Conservation (phyloP, 2,329 filamentous ascomycete genomes). For the Colletotrichum sp. region DNA sequence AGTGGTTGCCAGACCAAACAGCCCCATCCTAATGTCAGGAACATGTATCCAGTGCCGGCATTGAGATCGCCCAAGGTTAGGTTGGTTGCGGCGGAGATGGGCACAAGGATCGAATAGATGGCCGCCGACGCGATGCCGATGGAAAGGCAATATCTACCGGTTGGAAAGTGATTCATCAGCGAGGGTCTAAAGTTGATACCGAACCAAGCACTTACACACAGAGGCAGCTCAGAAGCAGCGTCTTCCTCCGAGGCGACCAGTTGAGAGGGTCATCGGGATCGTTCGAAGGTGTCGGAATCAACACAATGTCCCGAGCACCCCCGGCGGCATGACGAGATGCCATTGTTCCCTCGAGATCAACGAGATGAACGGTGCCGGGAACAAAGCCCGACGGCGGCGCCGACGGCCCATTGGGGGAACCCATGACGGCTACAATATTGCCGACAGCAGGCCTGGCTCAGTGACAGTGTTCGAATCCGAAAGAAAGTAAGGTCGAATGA, state of each 20-base stretch:
- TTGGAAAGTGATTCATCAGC: rapidly evolving
- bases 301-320: constrained; percentile 45
- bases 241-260: constrained; percentile 40
- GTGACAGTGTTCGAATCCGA: rapidly evolving
- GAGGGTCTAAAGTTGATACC: rapidly evolving
- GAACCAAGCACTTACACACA: constrained; percentile 28
- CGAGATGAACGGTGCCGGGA: constrained; percentile 45
- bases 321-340: constrained; percentile 34
- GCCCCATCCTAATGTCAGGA: constrained; percentile 56
- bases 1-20: constrained; percentile 57
- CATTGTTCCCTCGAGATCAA: constrained; percentile 39
- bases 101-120: constrained; percentile 32
- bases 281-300: constrained; percentile 53
- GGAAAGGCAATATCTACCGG: background rate
- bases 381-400: constrained; percentile 19
- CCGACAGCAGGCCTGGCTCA: background rate
- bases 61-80: constrained; percentile 50
- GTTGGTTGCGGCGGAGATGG: constrained; percentile 47
- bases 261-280: constrained; percentile 60
- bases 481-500: background rate
- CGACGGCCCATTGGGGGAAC: background rate
- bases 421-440: background rate
- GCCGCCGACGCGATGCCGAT: constrained; percentile 31
- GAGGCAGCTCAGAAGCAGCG: constrained; percentile 29
- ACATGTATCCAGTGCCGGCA: constrained; percentile 56